Conservation (phyloP, 768 basidiomycete genomes). For the Jaapia argillacea region DNA sequence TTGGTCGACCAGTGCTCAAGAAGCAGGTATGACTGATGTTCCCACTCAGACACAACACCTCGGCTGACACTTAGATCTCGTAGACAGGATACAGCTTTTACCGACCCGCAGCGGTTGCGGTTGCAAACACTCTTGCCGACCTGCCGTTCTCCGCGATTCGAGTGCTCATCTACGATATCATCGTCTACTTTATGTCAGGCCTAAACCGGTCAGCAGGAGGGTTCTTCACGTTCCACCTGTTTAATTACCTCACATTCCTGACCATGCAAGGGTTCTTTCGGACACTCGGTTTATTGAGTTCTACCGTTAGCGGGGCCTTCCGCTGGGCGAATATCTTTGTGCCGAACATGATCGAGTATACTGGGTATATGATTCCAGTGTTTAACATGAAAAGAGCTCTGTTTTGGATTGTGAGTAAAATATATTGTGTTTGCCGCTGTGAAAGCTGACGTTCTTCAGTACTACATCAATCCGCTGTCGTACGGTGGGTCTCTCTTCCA, state of each 20-base stretch:
- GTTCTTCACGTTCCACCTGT: conserved; percentile 54
- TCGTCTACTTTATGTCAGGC: conserved; percentile 60
- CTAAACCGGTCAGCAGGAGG: conserved; percentile 29
- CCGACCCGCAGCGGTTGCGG: conserved; percentile 49
- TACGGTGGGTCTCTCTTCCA: conserved; percentile 46
- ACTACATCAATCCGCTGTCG: conserved; percentile 69
- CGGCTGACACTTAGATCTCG: too few species aligned
- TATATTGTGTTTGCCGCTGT: too few species aligned
- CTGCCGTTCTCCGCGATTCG: conserved; percentile 57
- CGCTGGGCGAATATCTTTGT: conserved; percentile 58
- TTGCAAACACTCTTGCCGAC: conserved; percentile 61
- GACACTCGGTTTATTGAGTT: conserved; percentile 48
- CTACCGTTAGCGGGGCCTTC: conserved; percentile 43
- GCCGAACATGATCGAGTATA: conserved; percentile 66
- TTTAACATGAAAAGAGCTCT: conserved; percentile 71
- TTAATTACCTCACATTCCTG: conserved; percentile 55
- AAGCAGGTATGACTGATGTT: too few species aligned
- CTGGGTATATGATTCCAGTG: conserved; percentile 61
- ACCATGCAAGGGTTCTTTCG: conserved; percentile 83
- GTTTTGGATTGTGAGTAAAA: conserved; percentile 71
- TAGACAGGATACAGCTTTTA: conserved; percentile 57
- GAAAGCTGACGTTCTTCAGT: conserved; percentile 34
- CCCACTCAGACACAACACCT: too few species aligned
- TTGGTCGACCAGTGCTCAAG: conserved; percentile 65
- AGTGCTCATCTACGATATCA: conserved; percentile 49